Conservation (phyloP, 2,329 filamentous ascomycete species). For the Trichophyton simii region DNA sequence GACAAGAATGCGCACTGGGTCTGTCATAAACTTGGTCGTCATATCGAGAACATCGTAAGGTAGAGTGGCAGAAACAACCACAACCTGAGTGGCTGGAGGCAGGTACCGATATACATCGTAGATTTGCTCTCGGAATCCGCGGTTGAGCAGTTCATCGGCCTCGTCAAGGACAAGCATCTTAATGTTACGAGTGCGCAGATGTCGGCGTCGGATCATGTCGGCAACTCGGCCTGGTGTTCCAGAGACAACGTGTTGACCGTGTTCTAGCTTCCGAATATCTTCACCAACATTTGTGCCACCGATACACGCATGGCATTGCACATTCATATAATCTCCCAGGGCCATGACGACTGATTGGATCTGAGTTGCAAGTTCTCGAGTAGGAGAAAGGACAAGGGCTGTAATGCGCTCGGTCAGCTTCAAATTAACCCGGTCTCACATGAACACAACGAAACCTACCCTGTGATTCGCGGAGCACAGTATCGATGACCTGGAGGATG, state of each 20-base stretch:
- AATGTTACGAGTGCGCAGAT: constrained; percentile 93
- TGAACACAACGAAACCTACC: constrained; percentile 25
- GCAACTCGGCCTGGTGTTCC: constrained; percentile 97
- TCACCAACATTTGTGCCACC: constrained; percentile 96
- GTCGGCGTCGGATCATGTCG: constrained; percentile 98
- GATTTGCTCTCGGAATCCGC: constrained; percentile 99
- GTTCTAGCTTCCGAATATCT: constrained; percentile 94
- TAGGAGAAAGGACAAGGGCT: constrained; percentile 92
- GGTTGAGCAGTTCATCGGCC: constrained; percentile 63
- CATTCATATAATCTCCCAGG: constrained; percentile 98
- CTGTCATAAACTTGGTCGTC: constrained; percentile 99
- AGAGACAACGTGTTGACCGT: constrained; percentile 93
- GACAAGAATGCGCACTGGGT: constrained; percentile 96
- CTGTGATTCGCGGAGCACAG: constrained; percentile 80
- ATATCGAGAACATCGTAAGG: constrained; percentile 98
- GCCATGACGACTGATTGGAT: constrained; percentile 99
- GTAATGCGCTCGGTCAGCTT: constrained; percentile 4
- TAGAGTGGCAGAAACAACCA: constrained; percentile 96
- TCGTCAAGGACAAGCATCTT: constrained; percentile 99
- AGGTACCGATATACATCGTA: constrained; percentile 99
- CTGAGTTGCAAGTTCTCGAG: constrained; percentile 96
- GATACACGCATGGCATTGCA: constrained; percentile 98
- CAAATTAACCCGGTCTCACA: not conserved
- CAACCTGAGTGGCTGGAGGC: constrained; percentile 94
- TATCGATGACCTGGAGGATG: constrained; percentile 97